Base-by-base conservation (phyloP, 306 rosid genomes). In the Potentilla sterilis region DNA sequence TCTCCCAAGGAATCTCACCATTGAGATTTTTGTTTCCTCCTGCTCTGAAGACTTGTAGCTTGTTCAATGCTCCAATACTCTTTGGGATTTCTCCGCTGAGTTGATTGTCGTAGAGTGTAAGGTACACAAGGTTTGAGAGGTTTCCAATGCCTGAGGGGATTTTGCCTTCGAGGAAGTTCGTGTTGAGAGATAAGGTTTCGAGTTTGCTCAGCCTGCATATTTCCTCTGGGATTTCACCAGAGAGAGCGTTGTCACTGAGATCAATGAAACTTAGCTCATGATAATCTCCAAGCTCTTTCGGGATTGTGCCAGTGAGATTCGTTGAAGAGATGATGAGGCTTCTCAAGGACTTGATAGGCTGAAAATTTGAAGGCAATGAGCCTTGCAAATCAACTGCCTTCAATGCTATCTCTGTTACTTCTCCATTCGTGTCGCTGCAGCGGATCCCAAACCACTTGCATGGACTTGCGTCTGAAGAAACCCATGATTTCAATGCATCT, bases 381-480 rank as follows among this genome's bases (percentile, higher is more conserved):
- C 98, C 98, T 74, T 85, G 86, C 76, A 93, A 84, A 73, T 86
- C 87, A 65, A 88, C 19, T 78, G 87, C 75, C 41, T 51, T 87
- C 80, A 93, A 63, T 81, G 73, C 69, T 78, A 93, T 79, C 83
- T 91, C 90, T 9, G 74, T 74, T 65, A 93, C 90, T n/a, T 84
- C 67, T 42, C 90, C 89, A 44, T 87, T 75, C 16, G 65, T 74
- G 72, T 64, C 28, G 47, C 85, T 79, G 93, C 98, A 93, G 73
- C 59, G 67, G 71, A 93, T 79, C 4, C 98, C 98, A 63, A 89
- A 77, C 98, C 98, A 93, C 57, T 72, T 84, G 92, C 98, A 93
- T 79, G 98, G 92, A 19, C 69, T 85, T 64, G 69, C 40, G 82
- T 81, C 83, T 44, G 74, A 78, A 18, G 92, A 75, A 22, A 81